Evolutionary conservation across 192 early-diverging fungal species (phyloP), one percentile per base, ranked within the genome.

Genomic region (Rhizophlyctis rosea): DNA sequence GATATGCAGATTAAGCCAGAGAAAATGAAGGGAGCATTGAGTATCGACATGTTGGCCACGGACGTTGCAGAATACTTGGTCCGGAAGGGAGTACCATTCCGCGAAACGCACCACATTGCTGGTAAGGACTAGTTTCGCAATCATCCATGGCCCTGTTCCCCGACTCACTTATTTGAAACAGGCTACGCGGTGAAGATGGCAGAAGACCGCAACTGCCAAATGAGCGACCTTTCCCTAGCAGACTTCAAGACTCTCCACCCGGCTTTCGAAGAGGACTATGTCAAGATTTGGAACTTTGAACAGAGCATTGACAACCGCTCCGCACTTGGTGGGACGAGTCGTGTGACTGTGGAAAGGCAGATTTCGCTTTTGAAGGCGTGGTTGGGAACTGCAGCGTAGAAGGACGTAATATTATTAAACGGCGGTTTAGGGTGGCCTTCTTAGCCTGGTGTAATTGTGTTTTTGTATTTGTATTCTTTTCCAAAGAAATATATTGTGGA

Each of bases 21-120:
- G 56, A 91, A 83, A 66, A 99, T 97, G 95, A 65, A 75, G 72
- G 72, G 76, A 23, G 83, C 78, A 34, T 80, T 99, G 64, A 92
- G 88, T 32, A 79, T 77, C 16, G 95, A 97, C 69, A 96, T 99
- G 94, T 83, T 99, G 57, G 96, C 96, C 1, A 99, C 96, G 0
- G 96, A 99, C 74, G 74, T 99, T 13, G 96, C 96, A 47, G 96
- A 99, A 73, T 99, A 99, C 69, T 79, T 99, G 25, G 96, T 99
- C 51, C 89, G 96, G 56, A 97, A 97, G 79, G 91, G 92, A 30
- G 88, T 84, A 67, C 96, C 96, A 5, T 99, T 99, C 90, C 90
- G 96, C 68, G 90, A 95, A 69, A 99, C 96, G 1, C 96, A 99
- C 74, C 94, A 99, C 75, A 92, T 99, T 63, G n/a, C n/a, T n/a